These are phyloP conservation scores for Onygenales sp. DNA, from an alignment of 2,329 filamentous ascomycete genomes.

Conservation along the genomic window DNA sequence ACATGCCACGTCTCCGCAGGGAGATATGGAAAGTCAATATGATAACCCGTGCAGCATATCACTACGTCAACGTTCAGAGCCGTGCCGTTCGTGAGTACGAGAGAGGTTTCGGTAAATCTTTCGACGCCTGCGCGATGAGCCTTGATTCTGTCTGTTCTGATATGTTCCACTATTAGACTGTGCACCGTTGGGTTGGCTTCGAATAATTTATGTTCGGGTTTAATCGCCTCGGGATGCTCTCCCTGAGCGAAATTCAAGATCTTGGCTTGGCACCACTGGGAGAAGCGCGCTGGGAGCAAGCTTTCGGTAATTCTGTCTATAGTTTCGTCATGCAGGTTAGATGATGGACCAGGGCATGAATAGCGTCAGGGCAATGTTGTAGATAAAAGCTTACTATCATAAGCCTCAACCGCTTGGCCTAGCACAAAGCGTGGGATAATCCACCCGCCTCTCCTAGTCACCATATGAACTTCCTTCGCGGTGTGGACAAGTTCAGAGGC, in stretches of 20 bases:
- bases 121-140: constrained; percentile 24
- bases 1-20: constrained; percentile 12
- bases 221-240: constrained; percentile 21
- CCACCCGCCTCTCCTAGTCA: constrained; percentile 31
- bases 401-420: constrained; percentile 27
- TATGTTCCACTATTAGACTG: constrained; percentile 25
- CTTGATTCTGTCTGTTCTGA: constrained; percentile 22
- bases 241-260: constrained; percentile 23
- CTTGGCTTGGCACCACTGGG: constrained; percentile 22
- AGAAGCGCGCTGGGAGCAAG: constrained; percentile 12
- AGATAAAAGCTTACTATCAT: constrained; percentile 23
- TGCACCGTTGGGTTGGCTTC: constrained; percentile 27
- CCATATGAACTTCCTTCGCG: constrained; percentile 26
- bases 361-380: not conserved
- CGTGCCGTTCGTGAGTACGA: constrained; percentile 21
- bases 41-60: constrained; percentile 27
- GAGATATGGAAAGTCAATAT: constrained; percentile 13
- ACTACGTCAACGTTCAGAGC: constrained; percentile 23
- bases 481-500: constrained; percentile 27
- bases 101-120: constrained; percentile 18
- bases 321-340: constrained; percentile 12
- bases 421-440: constrained; percentile 30
- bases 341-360: constrained; percentile 11
- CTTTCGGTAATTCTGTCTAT: constrained; percentile 10
- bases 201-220: constrained; percentile 25